phyloP scores from a whole-genome alignment of 1,284 basidiomycete species.

The Mycena sp. region DNA sequence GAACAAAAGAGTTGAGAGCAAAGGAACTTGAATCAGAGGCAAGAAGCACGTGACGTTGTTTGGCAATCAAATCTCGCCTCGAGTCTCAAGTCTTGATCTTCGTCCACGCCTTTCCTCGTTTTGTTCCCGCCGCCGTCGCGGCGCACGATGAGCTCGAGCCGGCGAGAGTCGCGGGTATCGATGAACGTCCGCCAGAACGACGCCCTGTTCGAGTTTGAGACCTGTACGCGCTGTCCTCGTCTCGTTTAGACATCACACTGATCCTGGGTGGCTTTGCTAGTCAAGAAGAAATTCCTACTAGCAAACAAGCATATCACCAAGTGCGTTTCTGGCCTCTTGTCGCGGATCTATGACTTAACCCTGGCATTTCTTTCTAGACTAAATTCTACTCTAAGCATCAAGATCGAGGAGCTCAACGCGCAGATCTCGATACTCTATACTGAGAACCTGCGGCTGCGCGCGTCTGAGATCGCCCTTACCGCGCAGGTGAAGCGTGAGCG shows the following conservation, averaged over 20 bases:
- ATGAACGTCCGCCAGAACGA: slow-evolving; percentile 75
- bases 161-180: slow-evolving; percentile 81
- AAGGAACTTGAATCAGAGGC: not conserved
- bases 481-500: slow-evolving; percentile 81
- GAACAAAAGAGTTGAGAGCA: too few relatives aligned
- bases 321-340: slow-evolving; percentile 49
- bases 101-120: slow-evolving; percentile 22
- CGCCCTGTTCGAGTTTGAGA: slow-evolving; percentile 83
- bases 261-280: slow-evolving; percentile 52
- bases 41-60: not conserved
- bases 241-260: slow-evolving; percentile 33
- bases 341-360: not conserved
- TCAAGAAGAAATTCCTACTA: slow-evolving; percentile 90
- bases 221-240: slow-evolving; percentile 61
- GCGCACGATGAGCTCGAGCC: slow-evolving; percentile 66
- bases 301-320: slow-evolving; percentile 91
- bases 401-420: slow-evolving; percentile 83
- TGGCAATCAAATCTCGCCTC: not conserved
- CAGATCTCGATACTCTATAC: slow-evolving; percentile 81
- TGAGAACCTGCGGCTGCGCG: slow-evolving; percentile 82
- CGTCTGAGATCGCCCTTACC: slow-evolving; percentile 78
- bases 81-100: slow-evolving; percentile 18
- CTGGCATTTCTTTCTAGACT: slow-evolving; percentile 56
- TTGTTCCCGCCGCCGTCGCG: slow-evolving; percentile 44
- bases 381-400: slow-evolving; percentile 82